Percentiles rank a stretch among this genome's conserved stretches.
phyloP scores from a whole-genome alignment of 2,329 filamentous ascomycete genomes.

The Aspergillus sp. region DNA sequence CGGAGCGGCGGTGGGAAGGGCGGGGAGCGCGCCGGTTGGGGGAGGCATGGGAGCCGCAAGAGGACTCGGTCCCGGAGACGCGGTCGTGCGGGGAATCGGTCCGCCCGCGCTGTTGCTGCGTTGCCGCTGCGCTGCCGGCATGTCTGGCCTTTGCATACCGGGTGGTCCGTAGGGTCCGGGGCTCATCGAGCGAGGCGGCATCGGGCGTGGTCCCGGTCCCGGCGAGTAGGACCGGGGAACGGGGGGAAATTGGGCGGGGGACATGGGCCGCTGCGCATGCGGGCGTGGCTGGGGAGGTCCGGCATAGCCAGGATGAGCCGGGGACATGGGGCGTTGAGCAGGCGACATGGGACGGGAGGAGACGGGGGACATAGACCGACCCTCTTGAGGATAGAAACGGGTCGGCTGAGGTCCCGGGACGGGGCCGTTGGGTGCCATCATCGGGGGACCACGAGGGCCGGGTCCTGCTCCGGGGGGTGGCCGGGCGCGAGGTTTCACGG shows the following conservation, averaged over 20 bases:
- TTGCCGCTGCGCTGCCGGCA: constrained; percentile 37
- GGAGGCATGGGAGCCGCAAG: constrained; percentile 23
- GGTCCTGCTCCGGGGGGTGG: constrained; percentile 34
- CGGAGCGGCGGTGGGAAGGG: constrained; percentile 43
- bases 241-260: constrained; percentile 36
- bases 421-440: constrained; percentile 36
- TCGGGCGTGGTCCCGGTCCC: constrained; percentile 23
- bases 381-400: constrained; percentile 36
- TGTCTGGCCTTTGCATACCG: constrained; percentile 42
- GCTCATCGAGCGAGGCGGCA: constrained; percentile 35
- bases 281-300: constrained; percentile 25
- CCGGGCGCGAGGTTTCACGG: constrained; percentile 76
- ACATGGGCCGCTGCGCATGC: constrained; percentile 30
- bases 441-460: constrained; percentile 32
- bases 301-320: constrained; percentile 21
- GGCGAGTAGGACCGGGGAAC: constrained; percentile 38
- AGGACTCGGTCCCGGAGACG: constrained; percentile 27
- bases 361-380: constrained; percentile 48
- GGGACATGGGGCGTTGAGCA: constrained; percentile 19
- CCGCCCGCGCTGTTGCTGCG: constrained; percentile 47
- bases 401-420: constrained; percentile 33
- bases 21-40: constrained; percentile 41
- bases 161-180: constrained; percentile 46
- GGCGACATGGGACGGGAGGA: constrained; percentile 35
- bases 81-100: constrained; percentile 18